Conservation (phyloP, 768 basidiomycete genomes). For the Boletus barrowsii region DNA sequence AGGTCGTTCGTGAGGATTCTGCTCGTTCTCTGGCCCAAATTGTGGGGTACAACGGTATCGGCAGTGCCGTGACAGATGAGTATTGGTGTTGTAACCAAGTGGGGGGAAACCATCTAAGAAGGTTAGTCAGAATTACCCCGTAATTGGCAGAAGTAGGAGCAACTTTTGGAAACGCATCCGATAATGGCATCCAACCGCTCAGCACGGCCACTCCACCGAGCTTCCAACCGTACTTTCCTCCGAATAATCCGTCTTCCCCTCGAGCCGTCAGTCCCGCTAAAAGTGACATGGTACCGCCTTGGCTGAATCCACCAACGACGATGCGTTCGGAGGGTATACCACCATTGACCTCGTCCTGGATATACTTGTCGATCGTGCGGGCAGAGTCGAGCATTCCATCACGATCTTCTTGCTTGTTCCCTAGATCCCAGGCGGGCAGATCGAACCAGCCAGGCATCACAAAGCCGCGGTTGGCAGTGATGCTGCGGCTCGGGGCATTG, state of each 20-base stretch:
- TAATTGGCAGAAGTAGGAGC: slow-evolving; percentile 16
- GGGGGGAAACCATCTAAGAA: slow-evolving; percentile 55
- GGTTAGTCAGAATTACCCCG: slow-evolving; percentile 2
- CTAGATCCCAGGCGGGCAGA: slow-evolving; percentile 60
- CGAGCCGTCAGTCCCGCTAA: slow-evolving; percentile 55
- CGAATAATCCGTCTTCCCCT: slow-evolving; percentile 24
- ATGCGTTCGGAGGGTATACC: slow-evolving; percentile 70
- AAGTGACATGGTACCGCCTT: slow-evolving; percentile 79
- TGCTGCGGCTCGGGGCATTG: slow-evolving; percentile 39
- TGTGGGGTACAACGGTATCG: slow-evolving; percentile 69
- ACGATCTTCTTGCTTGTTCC: slow-evolving; percentile 57
- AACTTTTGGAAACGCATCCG: slow-evolving; percentile 62
- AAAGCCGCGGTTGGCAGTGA: slow-evolving; percentile 71
- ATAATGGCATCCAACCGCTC: slow-evolving; percentile 79
- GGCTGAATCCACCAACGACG: slow-evolving; percentile 86
- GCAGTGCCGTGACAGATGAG: slow-evolving; percentile 84
- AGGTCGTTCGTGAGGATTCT: slow-evolving; percentile 54
- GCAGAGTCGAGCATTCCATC: slow-evolving; percentile 60
- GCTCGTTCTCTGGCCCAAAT: slow-evolving; percentile 52
- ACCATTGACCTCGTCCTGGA: slow-evolving; percentile 69
- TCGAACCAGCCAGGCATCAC: slow-evolving; percentile 87
- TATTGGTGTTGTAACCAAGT: slow-evolving; percentile 63
- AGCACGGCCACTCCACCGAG: slow-evolving; percentile 71
- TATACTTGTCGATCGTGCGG: slow-evolving; percentile 59
- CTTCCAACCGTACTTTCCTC: slow-evolving; percentile 45